These are phyloP conservation scores for Hypoxylon sp. DNA, from an alignment of 2,329 filamentous ascomycete species.

Conservation along the genomic window DNA sequence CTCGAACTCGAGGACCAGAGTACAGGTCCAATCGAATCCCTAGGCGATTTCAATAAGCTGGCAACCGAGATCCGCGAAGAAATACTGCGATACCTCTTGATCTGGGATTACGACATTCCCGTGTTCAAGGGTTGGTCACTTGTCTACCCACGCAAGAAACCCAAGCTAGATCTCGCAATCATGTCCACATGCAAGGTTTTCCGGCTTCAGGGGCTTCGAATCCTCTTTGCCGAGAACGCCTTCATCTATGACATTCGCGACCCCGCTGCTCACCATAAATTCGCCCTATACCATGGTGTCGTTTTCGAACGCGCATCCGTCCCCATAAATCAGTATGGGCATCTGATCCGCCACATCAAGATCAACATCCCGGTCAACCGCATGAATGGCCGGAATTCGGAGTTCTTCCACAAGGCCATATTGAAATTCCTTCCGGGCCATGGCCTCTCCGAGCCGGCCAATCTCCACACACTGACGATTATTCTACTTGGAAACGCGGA, in stretches of 20 bases:
- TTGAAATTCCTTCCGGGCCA: conserved; percentile 53
- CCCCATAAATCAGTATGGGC: conserved; percentile 57
- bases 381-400: conserved; percentile 46
- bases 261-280: conserved; percentile 35
- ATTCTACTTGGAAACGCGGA: conserved; percentile 56
- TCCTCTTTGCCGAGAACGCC: conserved; percentile 65
- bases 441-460: conserved; percentile 41
- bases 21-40: conserved; percentile 4
- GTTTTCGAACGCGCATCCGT: conserved; percentile 54
- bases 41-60: conserved; percentile 42
- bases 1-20: not conserved
- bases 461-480: conserved; percentile 61
- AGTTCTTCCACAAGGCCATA: conserved; percentile 57
- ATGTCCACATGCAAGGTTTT: conserved; percentile 56
- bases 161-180: conserved; percentile 56
- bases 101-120: conserved; percentile 51
- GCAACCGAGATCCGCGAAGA: conserved; percentile 54
- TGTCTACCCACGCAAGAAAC: conserved; percentile 47
- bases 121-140: conserved; percentile 56
- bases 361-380: conserved; percentile 63
- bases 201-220: conserved; percentile 56
- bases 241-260: conserved; percentile 65
- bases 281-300: conserved; percentile 26
- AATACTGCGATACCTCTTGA: conserved; percentile 54
- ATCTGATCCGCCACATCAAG: conserved; percentile 59